Evolutionary conservation across 306 rosid species (phyloP), one percentile per base, ranked within the genome.

Genomic region (Trichosanthes truncata): DNA sequence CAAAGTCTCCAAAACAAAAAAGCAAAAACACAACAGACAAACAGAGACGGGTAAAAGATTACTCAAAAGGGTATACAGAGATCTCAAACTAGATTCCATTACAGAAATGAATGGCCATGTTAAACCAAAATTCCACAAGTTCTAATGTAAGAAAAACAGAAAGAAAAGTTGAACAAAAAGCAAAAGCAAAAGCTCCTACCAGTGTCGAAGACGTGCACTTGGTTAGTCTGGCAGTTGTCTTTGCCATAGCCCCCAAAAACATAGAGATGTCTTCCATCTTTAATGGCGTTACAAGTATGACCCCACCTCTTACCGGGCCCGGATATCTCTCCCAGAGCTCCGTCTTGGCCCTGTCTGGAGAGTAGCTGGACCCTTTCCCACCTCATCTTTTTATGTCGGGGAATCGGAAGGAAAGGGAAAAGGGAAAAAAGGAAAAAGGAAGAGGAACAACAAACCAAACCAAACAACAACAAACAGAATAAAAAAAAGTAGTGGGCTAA

Each of bases 291-390:
- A 84, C 96, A 93, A 81, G 96, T 89, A 86, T 93, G 99, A 13
- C 99, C 99, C 99, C 99, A 96, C 92, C 99, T 85, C 85, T 88
- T 96, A 33, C 99, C 99, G 81, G 99, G 99, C 81, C 93, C 97
- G 83, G 81, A 78, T 49, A 82, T 35, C 85, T 67, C 89, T 45
- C 81, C 85, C 71, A 65, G 80, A 51, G 23, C 84, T 79, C 72
- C 92, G 31, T 67, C 87, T 33, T 80, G 90, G 59, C 85, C 90
- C 63, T 87, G 91, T 76, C 73, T 78, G 55, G 84, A 79, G 29
- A 84, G 84, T 52, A 61, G 79, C 84, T 79, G 86, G 60, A 91
- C 85, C 81, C 84, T 93, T 86, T 93, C 99, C 99, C 99, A 96
- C 96, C 94, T 87, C 99, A 96, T 96, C 86, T 72, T 87, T 82